Conservation (phyloP, 192 early-diverging fungal genomes). For the Dissophora ornata region DNA sequence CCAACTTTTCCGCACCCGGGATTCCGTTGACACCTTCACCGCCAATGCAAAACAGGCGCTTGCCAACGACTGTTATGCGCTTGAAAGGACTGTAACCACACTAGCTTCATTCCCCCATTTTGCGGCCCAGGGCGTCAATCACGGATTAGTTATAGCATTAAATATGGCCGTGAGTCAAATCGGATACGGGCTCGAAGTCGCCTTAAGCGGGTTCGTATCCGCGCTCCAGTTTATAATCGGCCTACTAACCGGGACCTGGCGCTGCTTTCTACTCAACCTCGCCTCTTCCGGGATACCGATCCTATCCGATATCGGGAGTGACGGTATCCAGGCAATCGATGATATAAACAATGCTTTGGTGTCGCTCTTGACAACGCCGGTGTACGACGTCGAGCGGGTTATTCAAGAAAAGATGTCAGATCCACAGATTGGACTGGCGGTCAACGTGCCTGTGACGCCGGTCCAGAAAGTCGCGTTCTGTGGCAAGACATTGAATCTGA, state of each 20-base stretch:
- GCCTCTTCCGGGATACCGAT: slow-evolving; percentile 21
- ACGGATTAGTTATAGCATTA: slow-evolving; percentile 16
- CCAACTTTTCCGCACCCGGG: slow-evolving; percentile 19
- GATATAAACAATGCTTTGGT: slow-evolving; percentile 13
- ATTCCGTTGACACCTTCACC: not conserved
- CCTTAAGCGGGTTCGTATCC: slow-evolving; percentile 22
- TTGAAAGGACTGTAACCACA: slow-evolving; percentile 7
- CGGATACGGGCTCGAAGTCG: slow-evolving; percentile 22
- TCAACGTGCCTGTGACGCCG: not conserved
- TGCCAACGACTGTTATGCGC: slow-evolving; percentile 11
- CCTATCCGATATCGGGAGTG: slow-evolving; percentile 23
- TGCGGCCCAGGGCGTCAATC: slow-evolving; percentile 17
- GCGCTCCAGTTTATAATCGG: slow-evolving; percentile 15
- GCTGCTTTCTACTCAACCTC: slow-evolving; percentile 36
- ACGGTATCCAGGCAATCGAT: slow-evolving; percentile 34
- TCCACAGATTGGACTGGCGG: slow-evolving; percentile 9
- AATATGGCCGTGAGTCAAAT: slow-evolving; percentile 17
- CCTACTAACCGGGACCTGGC: slow-evolving; percentile 40
- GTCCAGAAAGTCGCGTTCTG: slow-evolving; percentile 17
- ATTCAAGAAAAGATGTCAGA: slow-evolving; percentile 28
- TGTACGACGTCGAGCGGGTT: slow-evolving; percentile 16
- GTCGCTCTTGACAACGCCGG: not conserved
- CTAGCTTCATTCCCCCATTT: slow-evolving; percentile 23
- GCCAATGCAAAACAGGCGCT: slow-evolving; percentile 5
- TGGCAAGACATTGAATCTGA: not conserved